Percentiles rank a stretch among this genome's conserved stretches.
Conservation (phyloP, 768 basidiomycete genomes). For the Podaxis mareebaensis region DNA sequence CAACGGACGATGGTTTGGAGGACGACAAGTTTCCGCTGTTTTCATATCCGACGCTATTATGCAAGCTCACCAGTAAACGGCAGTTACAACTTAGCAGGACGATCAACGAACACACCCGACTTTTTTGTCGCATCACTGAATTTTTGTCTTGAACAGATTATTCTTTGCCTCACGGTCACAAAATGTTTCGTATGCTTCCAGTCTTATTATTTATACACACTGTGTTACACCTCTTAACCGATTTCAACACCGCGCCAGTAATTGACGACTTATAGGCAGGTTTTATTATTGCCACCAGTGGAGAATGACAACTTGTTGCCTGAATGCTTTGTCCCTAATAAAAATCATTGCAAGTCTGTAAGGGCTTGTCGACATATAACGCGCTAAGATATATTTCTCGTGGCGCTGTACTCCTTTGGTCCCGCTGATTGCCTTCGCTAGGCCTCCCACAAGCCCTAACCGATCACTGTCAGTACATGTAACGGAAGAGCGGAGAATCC, state of each 20-base stretch:
- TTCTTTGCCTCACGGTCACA: constrained; percentile 30
- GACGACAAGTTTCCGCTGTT: constrained; percentile 80
- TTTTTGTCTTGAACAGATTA: constrained; percentile 28
- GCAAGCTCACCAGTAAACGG: constrained; percentile 77
- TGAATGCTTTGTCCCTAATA: constrained; percentile 36
- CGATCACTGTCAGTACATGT: constrained; percentile 39
- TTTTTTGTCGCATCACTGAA: constrained; percentile 30
- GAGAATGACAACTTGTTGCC: constrained; percentile 27
- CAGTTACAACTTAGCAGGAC: constrained; percentile 4
- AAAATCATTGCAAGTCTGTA: constrained; percentile 16
- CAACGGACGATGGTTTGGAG: constrained; percentile 97
- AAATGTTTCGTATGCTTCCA: constrained; percentile 28
- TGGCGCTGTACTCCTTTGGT: not conserved
- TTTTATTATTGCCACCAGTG: constrained; percentile 34
- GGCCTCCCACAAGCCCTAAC: not conserved
- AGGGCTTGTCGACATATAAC: not conserved
- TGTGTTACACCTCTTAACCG: constrained; percentile 20
- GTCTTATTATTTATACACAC: constrained; percentile 30
- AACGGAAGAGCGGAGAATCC: constrained; percentile 42
- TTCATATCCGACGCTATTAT: constrained; percentile 95
- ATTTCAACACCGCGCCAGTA: constrained; percentile 21
- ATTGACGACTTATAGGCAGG: constrained; percentile 36
- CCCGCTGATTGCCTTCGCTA: constrained; percentile 1
- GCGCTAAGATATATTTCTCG: constrained; percentile 1
- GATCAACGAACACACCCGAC: not conserved